Conservation (phyloP, 23 red algal species). For the Pyropia haitanensis region DNA sequence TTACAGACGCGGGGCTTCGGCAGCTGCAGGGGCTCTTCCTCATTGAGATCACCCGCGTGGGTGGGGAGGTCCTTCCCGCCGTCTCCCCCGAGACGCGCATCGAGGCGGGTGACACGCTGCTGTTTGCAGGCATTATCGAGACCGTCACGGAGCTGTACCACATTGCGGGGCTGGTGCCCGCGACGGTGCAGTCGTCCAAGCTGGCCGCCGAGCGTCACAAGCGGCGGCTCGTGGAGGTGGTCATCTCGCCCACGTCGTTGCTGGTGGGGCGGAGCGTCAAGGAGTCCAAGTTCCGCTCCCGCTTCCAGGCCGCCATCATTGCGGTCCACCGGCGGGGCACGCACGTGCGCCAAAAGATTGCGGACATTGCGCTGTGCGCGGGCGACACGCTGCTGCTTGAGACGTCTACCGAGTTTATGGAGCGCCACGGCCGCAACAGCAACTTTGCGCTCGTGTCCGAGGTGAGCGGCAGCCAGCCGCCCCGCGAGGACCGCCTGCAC, state of each 20-base stretch:
- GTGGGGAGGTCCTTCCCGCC: constrained; percentile 45
- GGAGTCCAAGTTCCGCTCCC: constrained; percentile 35
- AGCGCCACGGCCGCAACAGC: constrained; percentile 15
- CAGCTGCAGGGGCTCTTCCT: constrained; percentile 55
- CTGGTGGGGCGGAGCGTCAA: constrained; percentile 28
- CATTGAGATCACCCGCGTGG: constrained; percentile 49
- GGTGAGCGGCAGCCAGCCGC: constrained; percentile 34
- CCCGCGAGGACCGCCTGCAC: constrained; percentile 31
- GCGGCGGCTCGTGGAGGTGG: constrained; percentile 42
- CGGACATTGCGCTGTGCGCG: constrained; percentile 21
- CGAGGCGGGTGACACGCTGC: constrained; percentile 29
- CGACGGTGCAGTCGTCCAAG: constrained; percentile 52
- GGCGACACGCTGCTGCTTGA: constrained; percentile 59
- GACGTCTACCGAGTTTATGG: constrained; percentile 27
- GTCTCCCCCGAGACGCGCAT: constrained; percentile 38
- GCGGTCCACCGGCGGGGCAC: constrained; percentile 41
- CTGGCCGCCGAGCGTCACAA: constrained; percentile 20
- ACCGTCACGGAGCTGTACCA: constrained; percentile 69
- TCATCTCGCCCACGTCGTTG: constrained; percentile 35
- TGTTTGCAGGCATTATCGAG: constrained; percentile 59
- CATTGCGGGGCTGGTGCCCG: constrained; percentile 56
- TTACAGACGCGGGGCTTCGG: constrained; percentile 61
- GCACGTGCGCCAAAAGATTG: constrained; percentile 42
- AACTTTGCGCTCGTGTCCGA: constrained; percentile 58
- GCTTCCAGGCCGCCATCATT: constrained; percentile 52